Evolutionary conservation across 1,139 yeast genomes (phyloP), one percentile per base, ranked within the genome.

Genomic region (Wickerhamomyces sp.): DNA sequence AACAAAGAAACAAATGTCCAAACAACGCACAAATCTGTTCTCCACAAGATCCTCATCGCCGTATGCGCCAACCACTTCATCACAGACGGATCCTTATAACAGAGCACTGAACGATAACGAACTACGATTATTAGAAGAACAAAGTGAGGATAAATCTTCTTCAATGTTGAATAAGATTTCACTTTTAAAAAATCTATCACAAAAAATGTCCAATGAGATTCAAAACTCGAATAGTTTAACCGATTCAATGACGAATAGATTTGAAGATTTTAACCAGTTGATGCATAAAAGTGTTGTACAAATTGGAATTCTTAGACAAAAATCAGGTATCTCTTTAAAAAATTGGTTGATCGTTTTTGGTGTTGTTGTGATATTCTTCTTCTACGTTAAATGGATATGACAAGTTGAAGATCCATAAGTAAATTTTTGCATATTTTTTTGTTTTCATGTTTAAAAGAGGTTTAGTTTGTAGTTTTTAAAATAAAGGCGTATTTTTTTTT

Each of bases 241-340:
- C 2, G n/a, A 16, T 15, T 20, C 15, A 4, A 14, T 28, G 7
- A 21, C 10, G 4, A 15, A 16, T 7, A 11, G 8, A 9, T 28
- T 28, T 48, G 74, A 71, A 45, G 86, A 94, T 2, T 81, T 76
- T 59, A 74, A 68, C 45, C 69, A 75, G 40, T 84, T 87, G 95
- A 68, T 83, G 55, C 63, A 72, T 10, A 85, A 16, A 16, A 16
- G 16, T 16, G 25, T 28, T 6, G 3, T 16, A 2, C 6, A 22
- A 4, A 21, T 28, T 7, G 12, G 16, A 8, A 5, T 4, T 4
- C 12, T 88, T 89, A 89, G 94, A 38, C 78, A 81, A 54, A 68
- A 75, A 44, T 85, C 94, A 5, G 93, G 94, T 5, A 79, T 87
- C 30, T 70, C 85, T 40, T 77, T 93, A 77, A 74, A 76, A 49